These are phyloP conservation scores for Colletotrichum sp. DNA, from an alignment of 2,329 filamentous ascomycete genomes.

Conservation along the genomic window DNA sequence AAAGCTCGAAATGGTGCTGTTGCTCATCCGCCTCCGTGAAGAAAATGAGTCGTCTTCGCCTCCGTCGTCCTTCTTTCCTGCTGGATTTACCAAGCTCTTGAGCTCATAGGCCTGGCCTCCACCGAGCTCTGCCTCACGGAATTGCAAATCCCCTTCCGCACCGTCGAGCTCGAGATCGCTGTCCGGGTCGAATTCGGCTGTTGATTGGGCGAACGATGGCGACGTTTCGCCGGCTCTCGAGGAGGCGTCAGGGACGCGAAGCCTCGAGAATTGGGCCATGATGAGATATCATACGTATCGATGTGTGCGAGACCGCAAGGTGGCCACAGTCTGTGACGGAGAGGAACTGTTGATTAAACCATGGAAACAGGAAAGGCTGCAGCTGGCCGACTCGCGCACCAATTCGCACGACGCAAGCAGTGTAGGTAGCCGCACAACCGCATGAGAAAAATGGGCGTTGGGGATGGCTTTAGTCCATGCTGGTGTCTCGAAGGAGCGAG, in stretches of 20 bases:
- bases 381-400: not conserved
- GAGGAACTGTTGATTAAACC: not conserved
- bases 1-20: constrained; percentile 39
- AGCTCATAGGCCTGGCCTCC: constrained; percentile 39
- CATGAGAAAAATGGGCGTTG: not conserved
- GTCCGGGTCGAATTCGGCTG: constrained; percentile 40
- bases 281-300: not conserved
- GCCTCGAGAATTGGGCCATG: constrained; percentile 6
- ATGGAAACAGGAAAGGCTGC: not conserved
- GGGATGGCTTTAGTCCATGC: not conserved
- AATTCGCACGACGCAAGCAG: not conserved
- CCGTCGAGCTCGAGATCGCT: constrained; percentile 33
- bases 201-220: constrained; percentile 45
- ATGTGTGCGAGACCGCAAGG: not conserved
- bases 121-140: constrained; percentile 28
- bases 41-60: constrained; percentile 35
- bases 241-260: not conserved
- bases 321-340: not conserved
- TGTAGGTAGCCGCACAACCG: not conserved
- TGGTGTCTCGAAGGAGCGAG: not conserved
- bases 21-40: constrained; percentile 28
- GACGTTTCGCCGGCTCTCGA: constrained; percentile 27
- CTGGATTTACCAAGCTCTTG: constrained; percentile 1
- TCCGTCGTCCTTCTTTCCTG: constrained; percentile 27
- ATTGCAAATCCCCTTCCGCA: constrained; percentile 28